A percentile compares a stretch with the other conserved stretches of the same genome.
Evolutionary conservation across 2,329 filamentous ascomycete species (phyloP).

Genomic region (Magnaporthales sp.): DNA sequence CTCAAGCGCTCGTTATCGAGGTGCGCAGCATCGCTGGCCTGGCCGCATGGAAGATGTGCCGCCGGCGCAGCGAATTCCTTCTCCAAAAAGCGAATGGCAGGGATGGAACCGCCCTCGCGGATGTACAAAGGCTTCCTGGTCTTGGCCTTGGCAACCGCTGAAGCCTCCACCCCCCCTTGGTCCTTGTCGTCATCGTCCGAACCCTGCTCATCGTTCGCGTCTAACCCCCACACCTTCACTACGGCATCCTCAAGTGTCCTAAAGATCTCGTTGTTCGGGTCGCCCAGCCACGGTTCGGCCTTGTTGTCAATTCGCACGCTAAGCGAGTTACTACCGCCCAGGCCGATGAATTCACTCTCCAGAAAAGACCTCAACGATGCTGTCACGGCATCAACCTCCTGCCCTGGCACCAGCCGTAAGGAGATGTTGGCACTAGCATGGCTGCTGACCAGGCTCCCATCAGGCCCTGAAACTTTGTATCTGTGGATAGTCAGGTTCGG

Average conservation of each 20-base stretch:
- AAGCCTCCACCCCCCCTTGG: background rate
- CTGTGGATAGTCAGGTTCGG: conserved; percentile 90
- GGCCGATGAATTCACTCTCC: conserved; percentile 57
- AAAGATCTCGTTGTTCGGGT: conserved; percentile 86
- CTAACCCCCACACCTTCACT: conserved; percentile 69
- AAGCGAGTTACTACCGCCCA: conserved; percentile 75
- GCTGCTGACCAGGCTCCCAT: conserved; percentile 84
- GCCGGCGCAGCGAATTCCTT: conserved; percentile 89
- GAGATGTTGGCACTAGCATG: conserved; percentile 84
- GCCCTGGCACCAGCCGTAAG: conserved; percentile 85
- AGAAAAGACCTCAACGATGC: conserved; percentile 59
- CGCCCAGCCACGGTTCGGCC: conserved; percentile 93
- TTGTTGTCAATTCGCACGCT: conserved; percentile 82
- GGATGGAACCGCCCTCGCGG: conserved; percentile 89
- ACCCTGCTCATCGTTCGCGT: conserved; percentile 16
- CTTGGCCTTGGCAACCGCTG: conserved; percentile 23
- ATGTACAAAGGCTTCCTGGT: conserved; percentile 74
- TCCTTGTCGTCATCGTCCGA: background rate
- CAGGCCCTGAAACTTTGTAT: conserved; percentile 86
- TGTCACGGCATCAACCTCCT: conserved; percentile 74
- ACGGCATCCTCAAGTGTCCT: conserved; percentile 79
- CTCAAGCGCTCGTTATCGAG: conserved; percentile 91
- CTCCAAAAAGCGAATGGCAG: conserved; percentile 86
- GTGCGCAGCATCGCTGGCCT: conserved; percentile 90
- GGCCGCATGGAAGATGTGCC: conserved; percentile 87